Conservation (phyloP, 1,284 basidiomycete genomes). For the Leccinum huronense region DNA sequence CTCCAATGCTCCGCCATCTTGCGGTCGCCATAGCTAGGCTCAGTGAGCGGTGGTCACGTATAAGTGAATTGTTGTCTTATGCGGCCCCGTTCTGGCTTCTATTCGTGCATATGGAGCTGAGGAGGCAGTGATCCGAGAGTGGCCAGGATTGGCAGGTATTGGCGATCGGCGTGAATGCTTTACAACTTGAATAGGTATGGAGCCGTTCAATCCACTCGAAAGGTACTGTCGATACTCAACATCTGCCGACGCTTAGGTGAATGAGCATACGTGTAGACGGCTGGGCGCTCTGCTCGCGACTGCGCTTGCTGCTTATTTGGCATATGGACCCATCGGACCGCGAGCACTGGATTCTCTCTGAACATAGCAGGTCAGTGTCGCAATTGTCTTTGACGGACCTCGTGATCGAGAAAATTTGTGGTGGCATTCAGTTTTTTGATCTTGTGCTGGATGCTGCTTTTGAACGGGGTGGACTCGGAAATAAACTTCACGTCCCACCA, state of each 20-base stretch:
- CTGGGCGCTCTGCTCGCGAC: slow-evolving; percentile 22
- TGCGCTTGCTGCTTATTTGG: background rate
- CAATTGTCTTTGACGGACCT: background rate
- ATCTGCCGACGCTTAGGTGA: slow-evolving; percentile 42
- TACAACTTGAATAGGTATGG: slow-evolving; percentile 52
- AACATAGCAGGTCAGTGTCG: slow-evolving; percentile 43
- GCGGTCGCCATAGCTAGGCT: slow-evolving; percentile 46
- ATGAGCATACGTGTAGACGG: slow-evolving; percentile 51
- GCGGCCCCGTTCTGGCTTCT: background rate
- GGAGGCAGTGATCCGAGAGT: background rate
- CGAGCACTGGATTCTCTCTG: slow-evolving; percentile 34
- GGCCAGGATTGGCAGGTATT: slow-evolving; percentile 4
- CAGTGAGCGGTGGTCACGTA: slow-evolving; percentile 44
- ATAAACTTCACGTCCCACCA: slow-evolving; percentile 44
- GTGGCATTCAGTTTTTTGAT: slow-evolving; percentile 57
- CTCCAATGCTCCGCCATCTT: slow-evolving; percentile 47
- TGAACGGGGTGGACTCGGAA: slow-evolving; percentile 53
- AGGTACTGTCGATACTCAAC: background rate
- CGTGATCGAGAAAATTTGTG: slow-evolving; percentile 16
- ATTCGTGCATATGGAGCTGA: slow-evolving; percentile 1
- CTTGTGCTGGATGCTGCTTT: slow-evolving; percentile 49
- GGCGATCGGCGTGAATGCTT: slow-evolving; percentile 44
- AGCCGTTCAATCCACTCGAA: background rate
- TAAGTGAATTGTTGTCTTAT: background rate
- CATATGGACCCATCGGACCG: slow-evolving; percentile 5